Evolutionary conservation across 1,284 basidiomycete species (phyloP).

Genomic region (Pseudozyma flocculosa): DNA sequence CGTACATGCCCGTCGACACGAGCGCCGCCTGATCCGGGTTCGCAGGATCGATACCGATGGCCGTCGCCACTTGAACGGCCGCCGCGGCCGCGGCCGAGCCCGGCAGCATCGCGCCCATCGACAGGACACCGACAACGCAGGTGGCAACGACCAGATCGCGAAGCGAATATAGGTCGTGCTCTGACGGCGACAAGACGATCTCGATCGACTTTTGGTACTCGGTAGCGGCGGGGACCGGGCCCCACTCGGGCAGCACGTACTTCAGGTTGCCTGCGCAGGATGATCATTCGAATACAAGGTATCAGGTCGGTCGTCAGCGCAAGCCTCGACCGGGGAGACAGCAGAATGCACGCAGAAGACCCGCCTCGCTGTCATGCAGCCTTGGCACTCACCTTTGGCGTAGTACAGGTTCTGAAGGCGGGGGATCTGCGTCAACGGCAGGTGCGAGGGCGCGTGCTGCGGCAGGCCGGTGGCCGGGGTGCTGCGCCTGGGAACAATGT

Average conservation of each 20-base stretch:
- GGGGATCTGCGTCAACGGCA: slow-evolving; percentile 59
- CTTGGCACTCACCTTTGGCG: slow-evolving; percentile 58
- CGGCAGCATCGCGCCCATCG: slow-evolving; percentile 43
- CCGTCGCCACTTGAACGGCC: slow-evolving; percentile 32
- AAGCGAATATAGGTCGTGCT: slow-evolving; percentile 24
- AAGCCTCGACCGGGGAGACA: too few species aligned
- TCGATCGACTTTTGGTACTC: slow-evolving; percentile 60
- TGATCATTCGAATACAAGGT: too few species aligned
- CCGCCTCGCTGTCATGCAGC: too few species aligned
- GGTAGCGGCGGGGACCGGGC: slow-evolving; percentile 39
- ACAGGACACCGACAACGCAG: slow-evolving; percentile 46
- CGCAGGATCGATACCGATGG: slow-evolving; percentile 39
- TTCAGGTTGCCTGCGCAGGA: slow-evolving; percentile 56
- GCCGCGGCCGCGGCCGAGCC: slow-evolving; percentile 31
- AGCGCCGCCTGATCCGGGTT: slow-evolving; percentile 30
- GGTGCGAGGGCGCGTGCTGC: slow-evolving; percentile 27
- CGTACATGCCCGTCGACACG: slow-evolving; percentile 35
- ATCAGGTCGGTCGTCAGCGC: neutral
- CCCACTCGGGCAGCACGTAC: slow-evolving; percentile 45
- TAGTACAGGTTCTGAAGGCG: slow-evolving; percentile 62
- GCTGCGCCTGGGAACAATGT: slow-evolving; percentile 31
- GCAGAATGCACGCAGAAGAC: too few species aligned
- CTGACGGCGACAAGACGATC: slow-evolving; percentile 38
- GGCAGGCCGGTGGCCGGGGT: slow-evolving; percentile 10
- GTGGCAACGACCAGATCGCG: slow-evolving; percentile 50